These are phyloP conservation scores for Aspergillus pseudonomiae DNA, from an alignment of 2,329 filamentous ascomycete genomes.

Conservation along the genomic window DNA sequence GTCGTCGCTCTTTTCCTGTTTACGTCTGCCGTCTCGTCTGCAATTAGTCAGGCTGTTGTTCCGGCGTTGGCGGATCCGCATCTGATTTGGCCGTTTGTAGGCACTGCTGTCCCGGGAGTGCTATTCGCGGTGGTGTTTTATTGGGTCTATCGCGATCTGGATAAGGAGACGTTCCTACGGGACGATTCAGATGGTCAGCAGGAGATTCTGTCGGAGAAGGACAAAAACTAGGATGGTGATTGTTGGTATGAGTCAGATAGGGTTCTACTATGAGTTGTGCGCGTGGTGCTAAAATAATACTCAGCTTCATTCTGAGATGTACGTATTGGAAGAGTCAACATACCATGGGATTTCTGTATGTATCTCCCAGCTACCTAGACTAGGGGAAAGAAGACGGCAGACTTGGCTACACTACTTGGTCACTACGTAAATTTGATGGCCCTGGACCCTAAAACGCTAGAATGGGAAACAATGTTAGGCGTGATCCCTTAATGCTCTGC, in stretches of 20 bases:
- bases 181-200: not conserved
- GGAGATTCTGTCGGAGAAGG: not conserved
- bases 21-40: not conserved
- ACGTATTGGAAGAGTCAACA: too few species aligned
- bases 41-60: not conserved
- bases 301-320: too few species aligned
- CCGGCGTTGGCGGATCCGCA: not conserved
- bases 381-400: too few species aligned
- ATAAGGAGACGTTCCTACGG: not conserved
- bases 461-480: too few species aligned
- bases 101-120: not conserved
- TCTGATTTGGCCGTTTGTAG: not conserved
- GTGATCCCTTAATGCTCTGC: too few species aligned
- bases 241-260: not conserved
- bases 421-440: too few species aligned
- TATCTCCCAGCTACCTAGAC: too few species aligned
- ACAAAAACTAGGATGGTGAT: not conserved
- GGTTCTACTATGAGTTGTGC: too few species aligned
- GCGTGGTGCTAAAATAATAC: too few species aligned
- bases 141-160: not conserved
- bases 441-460: too few species aligned
- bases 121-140: not conserved
- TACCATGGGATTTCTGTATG: too few species aligned
- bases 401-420: too few species aligned
- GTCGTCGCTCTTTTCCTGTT: not conserved